Conservation (phyloP, 2,329 filamentous ascomycete species). For the Metarhizium sp. region DNA sequence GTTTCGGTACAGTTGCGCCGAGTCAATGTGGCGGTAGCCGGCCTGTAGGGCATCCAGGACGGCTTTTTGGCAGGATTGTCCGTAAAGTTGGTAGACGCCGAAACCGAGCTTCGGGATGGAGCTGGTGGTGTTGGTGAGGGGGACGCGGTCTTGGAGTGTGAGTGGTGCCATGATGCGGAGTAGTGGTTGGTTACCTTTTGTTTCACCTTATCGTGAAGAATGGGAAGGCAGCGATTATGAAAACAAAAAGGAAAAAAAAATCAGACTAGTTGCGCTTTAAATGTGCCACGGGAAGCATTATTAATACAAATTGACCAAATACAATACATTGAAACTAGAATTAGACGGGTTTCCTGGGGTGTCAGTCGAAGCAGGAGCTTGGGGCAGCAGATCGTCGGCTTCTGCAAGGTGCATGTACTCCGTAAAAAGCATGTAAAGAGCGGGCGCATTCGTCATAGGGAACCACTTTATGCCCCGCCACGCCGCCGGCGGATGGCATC, state of each 20-base stretch:
- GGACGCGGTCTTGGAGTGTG: conserved; percentile 10
- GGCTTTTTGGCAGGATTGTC: conserved; percentile 45
- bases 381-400: too few species aligned
- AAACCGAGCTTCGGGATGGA: conserved; percentile 59
- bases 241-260: too few species aligned
- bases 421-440: background rate
- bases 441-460: conserved; percentile 3
- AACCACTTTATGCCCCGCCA: conserved; percentile 1
- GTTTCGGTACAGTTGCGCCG: conserved; percentile 56
- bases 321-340: too few species aligned
- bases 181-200: background rate
- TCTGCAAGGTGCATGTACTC: too few species aligned
- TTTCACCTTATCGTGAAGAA: background rate
- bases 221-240: background rate
- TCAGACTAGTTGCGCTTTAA: too few species aligned
- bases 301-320: too few species aligned
- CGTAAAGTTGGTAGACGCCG: conserved; percentile 56
- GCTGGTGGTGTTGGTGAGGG: conserved; percentile 11
- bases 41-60: conserved; percentile 46
- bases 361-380: too few species aligned
- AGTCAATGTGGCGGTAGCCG: conserved; percentile 57
- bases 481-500: too few species aligned
- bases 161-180: conserved; percentile 1
- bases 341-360: too few species aligned
- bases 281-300: too few species aligned